Evolutionary conservation across 2,329 filamentous ascomycete species (phyloP), one percentile per base, ranked within the genome.

Genomic region (Cordyceps farinosa): DNA sequence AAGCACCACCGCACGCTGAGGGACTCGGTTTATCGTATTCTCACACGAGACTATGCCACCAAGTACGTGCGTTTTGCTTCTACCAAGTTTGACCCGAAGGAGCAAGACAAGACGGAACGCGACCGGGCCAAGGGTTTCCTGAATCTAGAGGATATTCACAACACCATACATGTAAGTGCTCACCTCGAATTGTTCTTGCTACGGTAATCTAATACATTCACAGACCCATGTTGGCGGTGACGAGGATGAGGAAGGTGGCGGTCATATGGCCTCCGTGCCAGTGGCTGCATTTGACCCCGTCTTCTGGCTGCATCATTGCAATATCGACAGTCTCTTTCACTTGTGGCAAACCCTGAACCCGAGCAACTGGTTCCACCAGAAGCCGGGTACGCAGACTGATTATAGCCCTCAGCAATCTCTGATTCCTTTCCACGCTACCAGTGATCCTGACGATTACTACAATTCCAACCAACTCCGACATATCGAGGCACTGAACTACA

Each of bases 241-340:
- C 5, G 1, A 8, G 10, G 11, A 3, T 9, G 22, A 40, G 45
- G 7, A 32, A 48, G 72, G 70, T 2, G 65, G 63, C 13, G 85
- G 86, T 1, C 83, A 86, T 66, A 87, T 84, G 82, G 77, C 74
- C 22, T 80, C 79, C 64, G 77, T 81, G 13, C 78, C 81, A 38
- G 84, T 83, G 64, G 83, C 86, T 11, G 80, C 84, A 0, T 90
- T 87, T 70, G 87, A 90, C 70, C 86, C 87, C 0, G 73, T 85
- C 9, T 89, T 88, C 72, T 87, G 81, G 80, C 74, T 89, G 5
- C 85, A 89, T 68, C 86, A 89, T 71, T 73, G 78, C 54, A 57
- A 57, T 17, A 36, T 57, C 3, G 54, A 57, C 30, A 30, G 54
- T 5, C 15, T 57, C 6, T 27, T 57, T 34, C 40, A 57, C 40